A percentile compares a stretch with the other conserved stretches of the same genome.
Evolutionary conservation across 2,329 filamentous ascomycete species (phyloP).

Genomic region (Periconia digitata): DNA sequence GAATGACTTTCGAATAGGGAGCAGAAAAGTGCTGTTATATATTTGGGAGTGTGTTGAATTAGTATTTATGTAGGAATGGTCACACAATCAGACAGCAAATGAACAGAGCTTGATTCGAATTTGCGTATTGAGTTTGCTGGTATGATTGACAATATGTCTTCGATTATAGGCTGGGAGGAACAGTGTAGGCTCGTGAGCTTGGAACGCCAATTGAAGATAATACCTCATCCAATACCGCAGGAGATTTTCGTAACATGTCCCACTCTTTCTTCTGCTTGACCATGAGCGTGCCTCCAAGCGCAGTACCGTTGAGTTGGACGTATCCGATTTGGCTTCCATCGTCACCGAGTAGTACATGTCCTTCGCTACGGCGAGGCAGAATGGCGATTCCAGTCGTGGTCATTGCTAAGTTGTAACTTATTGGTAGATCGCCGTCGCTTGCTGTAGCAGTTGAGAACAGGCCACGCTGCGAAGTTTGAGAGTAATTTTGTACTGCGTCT

Average conservation of each 20-base stretch:
- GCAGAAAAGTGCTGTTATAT: too few species aligned
- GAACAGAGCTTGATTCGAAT: too few species aligned
- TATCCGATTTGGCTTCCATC: constrained; percentile 42
- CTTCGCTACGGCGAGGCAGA: constrained; percentile 52
- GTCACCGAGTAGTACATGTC: constrained; percentile 44
- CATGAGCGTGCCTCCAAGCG: constrained; percentile 61
- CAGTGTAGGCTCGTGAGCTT: neutral
- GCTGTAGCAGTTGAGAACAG: constrained; percentile 25
- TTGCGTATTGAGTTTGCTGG: too few species aligned
- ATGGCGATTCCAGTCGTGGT: constrained; percentile 57
- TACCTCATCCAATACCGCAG: constrained; percentile 46
- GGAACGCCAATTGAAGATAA: constrained; percentile 44
- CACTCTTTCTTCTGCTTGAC: constrained; percentile 59
- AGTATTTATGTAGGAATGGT: too few species aligned
- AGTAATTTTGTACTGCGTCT: constrained; percentile 43
- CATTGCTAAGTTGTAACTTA: constrained; percentile 63
- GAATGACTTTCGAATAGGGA: too few species aligned
- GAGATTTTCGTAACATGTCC: constrained; percentile 49
- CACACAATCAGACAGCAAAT: too few species aligned
- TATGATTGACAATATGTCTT: neutral
- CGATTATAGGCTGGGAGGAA: neutral
- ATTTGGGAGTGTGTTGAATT: too few species aligned
- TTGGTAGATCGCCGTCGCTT: constrained; percentile 44
- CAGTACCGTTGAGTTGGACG: constrained; percentile 59
- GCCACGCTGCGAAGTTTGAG: constrained; percentile 33